Percentiles rank a stretch among this genome's conserved stretches.
These are phyloP conservation scores for Penicillium frequentans DNA, from an alignment of 2,329 filamentous ascomycete genomes.

Conservation along the genomic window DNA sequence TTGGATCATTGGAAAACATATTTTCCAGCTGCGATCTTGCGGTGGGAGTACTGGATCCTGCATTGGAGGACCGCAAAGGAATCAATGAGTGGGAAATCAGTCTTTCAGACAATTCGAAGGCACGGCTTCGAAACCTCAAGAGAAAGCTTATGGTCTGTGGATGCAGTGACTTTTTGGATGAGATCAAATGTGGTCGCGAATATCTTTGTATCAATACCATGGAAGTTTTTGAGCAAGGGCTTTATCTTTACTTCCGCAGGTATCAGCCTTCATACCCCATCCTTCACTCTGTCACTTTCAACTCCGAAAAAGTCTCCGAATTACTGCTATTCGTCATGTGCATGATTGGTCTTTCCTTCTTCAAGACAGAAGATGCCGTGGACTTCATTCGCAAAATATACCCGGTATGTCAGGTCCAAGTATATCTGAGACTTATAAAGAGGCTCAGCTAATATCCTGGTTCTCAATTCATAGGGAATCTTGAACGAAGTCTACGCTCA, in stretches of 20 bases:
- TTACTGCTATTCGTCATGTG: constrained; percentile 6
- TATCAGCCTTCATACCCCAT: constrained; percentile 7
- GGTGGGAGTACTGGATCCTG: not conserved
- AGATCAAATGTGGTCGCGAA: not conserved
- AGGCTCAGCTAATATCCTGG: not conserved
- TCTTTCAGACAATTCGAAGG: not conserved
- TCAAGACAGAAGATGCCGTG: constrained; percentile 6
- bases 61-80: not conserved
- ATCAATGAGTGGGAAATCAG: not conserved
- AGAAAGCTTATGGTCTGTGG: not conserved
- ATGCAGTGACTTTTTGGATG: constrained; percentile 2
- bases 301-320: not conserved
- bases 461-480: not conserved
- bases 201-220: constrained; percentile 7
- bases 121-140: constrained; percentile 1
- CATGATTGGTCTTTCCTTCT: constrained; percentile 9
- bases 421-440: too few species aligned
- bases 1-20: not conserved
- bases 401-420: not conserved
- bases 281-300: constrained; percentile 2
- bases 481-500: not conserved
- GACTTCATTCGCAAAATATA: constrained; percentile 2
- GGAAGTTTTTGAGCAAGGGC: constrained; percentile 5
- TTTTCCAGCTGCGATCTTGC: not conserved
- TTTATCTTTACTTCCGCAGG: constrained; percentile 9